A percentile compares a stretch with the other conserved stretches of the same genome.
These are phyloP conservation scores for Ganoderma multipileum DNA, from an alignment of 1,284 basidiomycete genomes.

Conservation along the genomic window DNA sequence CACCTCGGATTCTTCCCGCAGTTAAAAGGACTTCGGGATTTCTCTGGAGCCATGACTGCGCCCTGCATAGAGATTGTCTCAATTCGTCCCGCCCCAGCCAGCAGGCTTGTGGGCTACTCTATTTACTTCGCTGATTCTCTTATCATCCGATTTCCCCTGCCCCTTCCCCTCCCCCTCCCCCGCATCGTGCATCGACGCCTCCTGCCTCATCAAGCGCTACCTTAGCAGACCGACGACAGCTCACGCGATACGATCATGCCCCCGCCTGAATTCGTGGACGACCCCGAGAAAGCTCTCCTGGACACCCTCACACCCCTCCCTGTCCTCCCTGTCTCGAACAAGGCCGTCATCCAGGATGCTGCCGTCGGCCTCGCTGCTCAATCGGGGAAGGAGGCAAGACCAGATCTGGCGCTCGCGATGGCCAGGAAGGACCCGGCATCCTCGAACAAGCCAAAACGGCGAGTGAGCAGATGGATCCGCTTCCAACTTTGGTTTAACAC, in stretches of 20 bases:
- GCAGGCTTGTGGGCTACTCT: conserved; percentile 10
- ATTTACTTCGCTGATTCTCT: conserved; percentile 22
- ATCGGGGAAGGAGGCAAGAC: conserved; percentile 27
- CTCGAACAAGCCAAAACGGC: conserved; percentile 35
- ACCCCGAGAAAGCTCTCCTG: conserved; percentile 40
- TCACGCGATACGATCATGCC: conserved; percentile 31
- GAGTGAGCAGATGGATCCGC: conserved; percentile 50
- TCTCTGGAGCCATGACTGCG: conserved; percentile 38
- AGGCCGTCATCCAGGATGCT: conserved; percentile 29
- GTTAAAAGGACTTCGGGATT: conserved; percentile 41
- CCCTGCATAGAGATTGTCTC: conserved; percentile 35
- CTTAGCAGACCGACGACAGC: conserved; percentile 1
- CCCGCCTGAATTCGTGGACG: conserved; percentile 30
- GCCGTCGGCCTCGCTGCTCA: conserved; percentile 25
- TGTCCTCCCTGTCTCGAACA: conserved; percentile 28
- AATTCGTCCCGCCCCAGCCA: conserved; percentile 14
- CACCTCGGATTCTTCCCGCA: conserved; percentile 41
- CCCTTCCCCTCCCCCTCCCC: conserved; percentile 31
- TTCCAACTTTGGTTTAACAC: conserved; percentile 73
- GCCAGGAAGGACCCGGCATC: conserved; percentile 29
- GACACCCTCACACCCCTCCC: conserved; percentile 34
- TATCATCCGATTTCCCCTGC: conserved; percentile 1
- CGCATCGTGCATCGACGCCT: conserved; percentile 26
- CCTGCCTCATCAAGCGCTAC: conserved; percentile 1
- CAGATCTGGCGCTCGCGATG: conserved; percentile 25